Evolutionary conservation across 2,329 filamentous ascomycete species (phyloP).

Genomic region (Alternaria sp.): DNA sequence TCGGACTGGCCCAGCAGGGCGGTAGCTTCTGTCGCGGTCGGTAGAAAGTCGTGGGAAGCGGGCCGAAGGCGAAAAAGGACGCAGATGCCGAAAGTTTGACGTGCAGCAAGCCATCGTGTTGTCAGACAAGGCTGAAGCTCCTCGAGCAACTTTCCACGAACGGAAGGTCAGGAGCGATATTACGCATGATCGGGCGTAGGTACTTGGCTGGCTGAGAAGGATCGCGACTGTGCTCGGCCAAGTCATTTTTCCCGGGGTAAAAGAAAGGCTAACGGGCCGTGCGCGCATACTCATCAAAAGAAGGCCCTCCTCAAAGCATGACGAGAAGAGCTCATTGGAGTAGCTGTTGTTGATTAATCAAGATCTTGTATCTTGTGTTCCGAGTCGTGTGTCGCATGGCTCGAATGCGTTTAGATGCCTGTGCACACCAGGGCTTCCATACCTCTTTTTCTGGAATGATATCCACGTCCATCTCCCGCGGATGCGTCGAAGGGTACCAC

Average conservation of each 20-base stretch:
- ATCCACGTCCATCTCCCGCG: background rate
- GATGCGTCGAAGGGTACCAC: background rate
- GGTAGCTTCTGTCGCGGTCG: background rate
- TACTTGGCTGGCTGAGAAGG: background rate
- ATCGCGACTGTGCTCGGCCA: background rate
- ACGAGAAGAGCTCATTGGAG: background rate
- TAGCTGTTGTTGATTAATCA: background rate
- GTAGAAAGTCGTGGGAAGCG: background rate
- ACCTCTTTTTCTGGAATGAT: background rate
- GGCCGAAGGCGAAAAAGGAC: background rate
- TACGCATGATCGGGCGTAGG: slow-evolving; percentile 5
- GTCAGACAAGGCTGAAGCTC: background rate
- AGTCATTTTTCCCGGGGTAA: slow-evolving; percentile 15
- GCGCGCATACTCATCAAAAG: background rate
- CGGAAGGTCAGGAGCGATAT: slow-evolving; percentile 5
- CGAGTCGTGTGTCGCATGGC: background rate
- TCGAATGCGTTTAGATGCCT: background rate
- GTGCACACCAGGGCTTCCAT: background rate
- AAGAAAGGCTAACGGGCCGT: slow-evolving; percentile 7
- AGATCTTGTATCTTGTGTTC: background rate
- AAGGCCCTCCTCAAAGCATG: background rate
- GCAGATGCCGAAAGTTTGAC: slow-evolving; percentile 1
- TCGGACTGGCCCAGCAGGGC: background rate
- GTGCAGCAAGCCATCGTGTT: background rate
- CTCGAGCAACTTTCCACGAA: background rate